Conservation (phyloP, 768 basidiomycete genomes). For the Kwoniella dendrophila region DNA sequence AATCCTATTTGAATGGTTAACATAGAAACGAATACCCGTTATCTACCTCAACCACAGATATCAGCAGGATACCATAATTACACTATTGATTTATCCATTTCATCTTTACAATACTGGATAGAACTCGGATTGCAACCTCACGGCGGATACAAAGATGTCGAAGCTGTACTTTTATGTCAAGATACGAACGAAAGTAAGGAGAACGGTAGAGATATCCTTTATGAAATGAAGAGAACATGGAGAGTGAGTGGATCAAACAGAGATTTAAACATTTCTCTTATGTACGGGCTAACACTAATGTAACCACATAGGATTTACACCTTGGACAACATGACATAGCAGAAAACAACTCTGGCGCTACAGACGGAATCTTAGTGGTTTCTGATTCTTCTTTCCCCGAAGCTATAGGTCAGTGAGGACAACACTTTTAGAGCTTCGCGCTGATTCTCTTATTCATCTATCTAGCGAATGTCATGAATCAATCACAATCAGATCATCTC, state of each 20-base stretch:
- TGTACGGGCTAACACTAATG: not conserved
- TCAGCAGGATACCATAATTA: conserved; percentile 37
- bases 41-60: conserved; percentile 26
- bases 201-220: conserved; percentile 2
- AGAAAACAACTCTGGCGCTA: not conserved
- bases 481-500: not conserved
- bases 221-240: conserved; percentile 13
- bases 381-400: not conserved
- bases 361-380: conserved; percentile 15
- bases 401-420: conserved; percentile 17
- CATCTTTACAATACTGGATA: conserved; percentile 38
- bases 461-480: conserved; percentile 15
- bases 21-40: conserved; percentile 2
- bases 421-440: not conserved
- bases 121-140: conserved; percentile 43
- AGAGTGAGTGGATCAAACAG: conserved; percentile 26
- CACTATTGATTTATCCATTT: conserved; percentile 30
- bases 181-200: not conserved
- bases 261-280: no score
- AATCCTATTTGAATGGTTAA: not conserved
- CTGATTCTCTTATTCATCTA: no score
- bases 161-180: conserved; percentile 17
- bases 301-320: not conserved
- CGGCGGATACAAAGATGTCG: conserved; percentile 42
- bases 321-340: conserved; percentile 2